A percentile compares a stretch with the other conserved stretches of the same genome.
phyloP scores from a whole-genome alignment of 1,284 basidiomycete species.

The Megacollybia platyphylla region DNA sequence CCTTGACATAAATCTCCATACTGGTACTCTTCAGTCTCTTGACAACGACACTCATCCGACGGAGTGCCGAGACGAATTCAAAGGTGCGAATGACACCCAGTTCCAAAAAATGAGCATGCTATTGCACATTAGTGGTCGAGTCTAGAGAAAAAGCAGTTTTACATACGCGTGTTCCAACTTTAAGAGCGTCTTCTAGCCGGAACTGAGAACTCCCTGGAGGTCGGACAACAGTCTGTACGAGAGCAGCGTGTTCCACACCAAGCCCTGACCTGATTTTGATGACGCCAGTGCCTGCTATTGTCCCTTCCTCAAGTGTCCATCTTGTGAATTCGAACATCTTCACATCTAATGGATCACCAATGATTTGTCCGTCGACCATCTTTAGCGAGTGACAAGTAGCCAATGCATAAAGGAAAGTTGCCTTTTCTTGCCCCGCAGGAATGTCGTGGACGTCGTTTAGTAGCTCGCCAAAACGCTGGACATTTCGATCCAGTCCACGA shows the following conservation, averaged over 20 bases:
- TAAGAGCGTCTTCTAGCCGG: slow-evolving; percentile 86
- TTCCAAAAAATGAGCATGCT: slow-evolving; percentile 94
- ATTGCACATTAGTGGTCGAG: not conserved
- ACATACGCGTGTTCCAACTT: slow-evolving; percentile 61
- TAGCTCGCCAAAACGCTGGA: slow-evolving; percentile 81
- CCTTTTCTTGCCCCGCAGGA: slow-evolving; percentile 68
- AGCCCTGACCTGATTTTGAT: slow-evolving; percentile 54
- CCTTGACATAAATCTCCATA: slow-evolving; percentile 99
- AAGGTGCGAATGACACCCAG: slow-evolving; percentile 94
- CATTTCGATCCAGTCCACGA: slow-evolving; percentile 66
- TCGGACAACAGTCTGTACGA: slow-evolving; percentile 95
- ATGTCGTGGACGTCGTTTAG: slow-evolving; percentile 82
- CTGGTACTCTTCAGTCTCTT: slow-evolving; percentile 87
- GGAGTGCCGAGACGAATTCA: slow-evolving; percentile 89
- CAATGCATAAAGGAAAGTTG: slow-evolving; percentile 83
- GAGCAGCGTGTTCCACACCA: slow-evolving; percentile 69
- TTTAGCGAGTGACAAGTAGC: slow-evolving; percentile 96
- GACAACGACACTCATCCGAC: slow-evolving; percentile 96
- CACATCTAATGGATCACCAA: slow-evolving; percentile 94
- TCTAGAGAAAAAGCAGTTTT: slow-evolving; percentile 4
- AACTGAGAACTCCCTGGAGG: slow-evolving; percentile 89
- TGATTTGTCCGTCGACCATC: slow-evolving; percentile 77
- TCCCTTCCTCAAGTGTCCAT: slow-evolving; percentile 94
- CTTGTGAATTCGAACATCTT: slow-evolving; percentile 97
- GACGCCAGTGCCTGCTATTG: slow-evolving; percentile 52